Evolutionary conservation across 768 basidiomycete genomes (phyloP).

Genomic region (Russula dissimulans): DNA sequence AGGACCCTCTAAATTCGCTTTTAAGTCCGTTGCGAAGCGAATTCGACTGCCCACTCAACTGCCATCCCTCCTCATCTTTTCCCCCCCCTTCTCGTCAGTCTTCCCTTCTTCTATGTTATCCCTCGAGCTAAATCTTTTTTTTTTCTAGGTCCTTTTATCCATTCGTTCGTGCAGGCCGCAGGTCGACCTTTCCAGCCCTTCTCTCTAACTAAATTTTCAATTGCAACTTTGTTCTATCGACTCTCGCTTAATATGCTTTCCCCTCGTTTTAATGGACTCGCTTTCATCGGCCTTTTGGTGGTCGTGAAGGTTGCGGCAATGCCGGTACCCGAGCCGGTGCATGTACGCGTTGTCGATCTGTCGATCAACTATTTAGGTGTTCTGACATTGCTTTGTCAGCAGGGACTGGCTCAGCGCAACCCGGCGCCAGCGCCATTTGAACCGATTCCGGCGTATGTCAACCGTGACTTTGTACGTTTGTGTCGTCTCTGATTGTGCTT

Average conservation of each 20-base stretch:
- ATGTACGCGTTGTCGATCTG: not conserved
- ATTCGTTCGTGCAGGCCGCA: slow-evolving; percentile 25
- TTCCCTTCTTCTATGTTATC: not conserved
- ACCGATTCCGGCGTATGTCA: slow-evolving; percentile 37
- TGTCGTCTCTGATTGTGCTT: not conserved
- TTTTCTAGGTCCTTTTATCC: slow-evolving; percentile 16
- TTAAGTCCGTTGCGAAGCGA: not conserved
- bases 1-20: slow-evolving; percentile 19
- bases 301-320: slow-evolving; percentile 34
- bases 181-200: slow-evolving; percentile 26
- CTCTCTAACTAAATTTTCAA: slow-evolving; percentile 20
- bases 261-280: slow-evolving; percentile 31
- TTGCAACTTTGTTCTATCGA: slow-evolving; percentile 17
- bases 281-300: slow-evolving; percentile 35
- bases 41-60: not conserved
- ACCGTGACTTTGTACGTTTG: slow-evolving; percentile 19
- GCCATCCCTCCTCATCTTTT: not conserved
- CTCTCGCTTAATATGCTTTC: slow-evolving; percentile 37
- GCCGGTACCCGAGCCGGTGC: slow-evolving; percentile 35
- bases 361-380: not conserved
- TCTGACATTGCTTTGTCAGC: slow-evolving; percentile 1
- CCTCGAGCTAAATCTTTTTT: not conserved
- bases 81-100: not conserved
- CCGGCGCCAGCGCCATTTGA: slow-evolving; percentile 31
- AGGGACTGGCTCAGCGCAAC: slow-evolving; percentile 19